Percentiles rank a stretch among this genome's conserved stretches.
Evolutionary conservation across 73 alveolate genomes (phyloP).

Genomic region (Diophrys sp.): DNA sequence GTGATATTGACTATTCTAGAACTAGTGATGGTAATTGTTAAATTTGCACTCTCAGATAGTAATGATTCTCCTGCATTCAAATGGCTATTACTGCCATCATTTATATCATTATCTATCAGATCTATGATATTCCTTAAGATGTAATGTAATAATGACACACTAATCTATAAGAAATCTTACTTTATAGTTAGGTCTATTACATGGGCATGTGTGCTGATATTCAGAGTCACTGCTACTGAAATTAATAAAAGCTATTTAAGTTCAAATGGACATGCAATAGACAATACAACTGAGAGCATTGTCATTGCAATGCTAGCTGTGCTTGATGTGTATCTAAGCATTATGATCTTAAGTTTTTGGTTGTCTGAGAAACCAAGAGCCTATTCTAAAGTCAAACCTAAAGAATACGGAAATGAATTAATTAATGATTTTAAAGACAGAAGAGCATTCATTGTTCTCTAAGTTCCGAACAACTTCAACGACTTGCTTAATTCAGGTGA

Average conservation of each 20-base stretch:
- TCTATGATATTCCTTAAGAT: background rate
- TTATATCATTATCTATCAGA: background rate
- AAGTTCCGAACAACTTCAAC: background rate
- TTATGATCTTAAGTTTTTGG: background rate
- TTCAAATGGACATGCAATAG: background rate
- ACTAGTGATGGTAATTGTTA: background rate
- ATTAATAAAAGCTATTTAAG: background rate
- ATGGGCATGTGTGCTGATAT: background rate
- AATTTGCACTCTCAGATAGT: background rate
- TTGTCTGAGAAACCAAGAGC: background rate
- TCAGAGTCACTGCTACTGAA: background rate
- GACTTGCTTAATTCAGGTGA: background rate
- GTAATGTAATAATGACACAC: background rate
- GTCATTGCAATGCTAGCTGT: background rate
- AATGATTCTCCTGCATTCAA: background rate
- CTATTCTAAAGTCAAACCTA: too few species aligned
- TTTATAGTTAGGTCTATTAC: background rate
- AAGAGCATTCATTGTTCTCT: background rate
- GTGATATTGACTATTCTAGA: background rate
- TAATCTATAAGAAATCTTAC: background rate
- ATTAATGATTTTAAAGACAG: background rate
- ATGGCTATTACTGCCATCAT: background rate
- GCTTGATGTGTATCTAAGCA: background rate
- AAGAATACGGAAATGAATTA: background rate
- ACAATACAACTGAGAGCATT: background rate